These are phyloP conservation scores for Lasiodiplodia hormozganensis DNA, from an alignment of 2,329 filamentous ascomycete species.

Conservation along the genomic window DNA sequence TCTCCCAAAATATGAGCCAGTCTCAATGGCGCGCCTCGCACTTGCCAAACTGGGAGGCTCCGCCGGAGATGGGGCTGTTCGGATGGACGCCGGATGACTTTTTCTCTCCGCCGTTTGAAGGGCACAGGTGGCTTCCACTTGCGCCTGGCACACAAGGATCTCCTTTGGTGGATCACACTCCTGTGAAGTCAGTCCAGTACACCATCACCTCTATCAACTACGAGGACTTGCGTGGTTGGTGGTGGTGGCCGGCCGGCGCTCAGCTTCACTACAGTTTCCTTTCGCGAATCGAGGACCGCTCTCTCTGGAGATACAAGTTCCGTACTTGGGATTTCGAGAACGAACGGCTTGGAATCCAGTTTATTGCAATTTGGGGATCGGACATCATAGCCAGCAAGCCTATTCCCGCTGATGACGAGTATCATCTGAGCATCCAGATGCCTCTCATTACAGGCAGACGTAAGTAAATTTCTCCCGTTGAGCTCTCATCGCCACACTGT, in stretches of 20 bases:
- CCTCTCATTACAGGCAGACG: slow-evolving; percentile 49
- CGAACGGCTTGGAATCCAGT: slow-evolving; percentile 60
- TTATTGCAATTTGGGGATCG: slow-evolving; percentile 59
- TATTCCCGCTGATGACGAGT: slow-evolving; percentile 56
- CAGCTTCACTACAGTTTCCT: slow-evolving; percentile 52
- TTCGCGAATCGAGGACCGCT: slow-evolving; percentile 32
- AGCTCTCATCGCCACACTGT: too few species aligned
- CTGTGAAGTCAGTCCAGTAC: slow-evolving; percentile 46
- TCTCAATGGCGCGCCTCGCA: slow-evolving; percentile 50
- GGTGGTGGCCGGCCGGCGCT: slow-evolving; percentile 58
- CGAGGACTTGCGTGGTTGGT: slow-evolving; percentile 52
- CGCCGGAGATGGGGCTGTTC: slow-evolving; percentile 31
- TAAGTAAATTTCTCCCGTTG: slow-evolving; percentile 10
- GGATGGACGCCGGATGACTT: slow-evolving; percentile 33
- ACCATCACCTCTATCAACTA: slow-evolving; percentile 50
- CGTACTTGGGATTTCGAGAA: slow-evolving; percentile 56
- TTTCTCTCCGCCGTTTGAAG: slow-evolving; percentile 44
- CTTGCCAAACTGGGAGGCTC: slow-evolving; percentile 42
- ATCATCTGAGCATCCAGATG: slow-evolving; percentile 51
- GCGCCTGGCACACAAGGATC: slow-evolving; percentile 40
- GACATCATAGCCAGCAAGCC: slow-evolving; percentile 55
- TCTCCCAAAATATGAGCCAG: slow-evolving; percentile 34
- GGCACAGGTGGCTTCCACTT: slow-evolving; percentile 61
- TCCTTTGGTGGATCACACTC: slow-evolving; percentile 50
- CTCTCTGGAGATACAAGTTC: slow-evolving; percentile 33